phyloP scores from a whole-genome alignment of 2,329 filamentous ascomycete genomes.

The Blastomyces emzantsi region DNA sequence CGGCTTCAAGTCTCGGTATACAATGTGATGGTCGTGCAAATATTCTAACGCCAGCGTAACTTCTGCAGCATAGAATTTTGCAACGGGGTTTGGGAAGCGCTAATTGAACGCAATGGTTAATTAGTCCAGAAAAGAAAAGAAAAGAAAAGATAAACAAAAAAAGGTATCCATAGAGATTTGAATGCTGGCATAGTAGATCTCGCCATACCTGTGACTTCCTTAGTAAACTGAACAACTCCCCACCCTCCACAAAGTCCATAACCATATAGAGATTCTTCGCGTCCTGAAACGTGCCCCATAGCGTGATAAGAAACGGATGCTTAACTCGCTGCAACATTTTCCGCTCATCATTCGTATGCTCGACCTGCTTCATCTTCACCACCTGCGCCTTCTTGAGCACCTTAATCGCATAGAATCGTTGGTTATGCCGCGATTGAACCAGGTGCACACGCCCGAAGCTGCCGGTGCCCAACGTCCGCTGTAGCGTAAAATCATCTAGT shows the following conservation, averaged over 20 bases:
- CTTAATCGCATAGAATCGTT: conserved; percentile 96
- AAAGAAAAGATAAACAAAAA: background rate
- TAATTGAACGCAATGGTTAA: conserved; percentile 32
- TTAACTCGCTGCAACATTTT: conserved; percentile 95
- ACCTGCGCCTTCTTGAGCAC: conserved; percentile 98
- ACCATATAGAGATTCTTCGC: conserved; percentile 97
- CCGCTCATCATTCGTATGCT: conserved; percentile 97
- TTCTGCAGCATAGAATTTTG: conserved; percentile 98
- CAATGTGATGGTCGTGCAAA: conserved; percentile 87
- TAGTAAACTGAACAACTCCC: conserved; percentile 90
- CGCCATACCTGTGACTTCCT: conserved; percentile 78
- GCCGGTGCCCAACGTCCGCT: conserved; percentile 87
- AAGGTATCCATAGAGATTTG: background rate
- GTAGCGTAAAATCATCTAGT: conserved; percentile 77
- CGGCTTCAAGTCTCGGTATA: conserved; percentile 94
- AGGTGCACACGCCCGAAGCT: conserved; percentile 95
- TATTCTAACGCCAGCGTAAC: conserved; percentile 94
- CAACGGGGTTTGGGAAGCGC: conserved; percentile 97
- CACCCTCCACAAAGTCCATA: conserved; percentile 99
- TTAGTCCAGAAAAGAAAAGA: conserved; percentile 4
- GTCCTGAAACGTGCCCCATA: conserved; percentile 98
- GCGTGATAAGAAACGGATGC: conserved; percentile 92
- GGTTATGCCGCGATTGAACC: conserved; percentile 96
- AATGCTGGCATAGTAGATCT: conserved; percentile 7
- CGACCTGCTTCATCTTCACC: conserved; percentile 99